Evolutionary conservation across 2,329 filamentous ascomycete genomes (phyloP), one percentile per base, ranked within the genome.

Genomic region (Lasiodiplodia hormozganensis): DNA sequence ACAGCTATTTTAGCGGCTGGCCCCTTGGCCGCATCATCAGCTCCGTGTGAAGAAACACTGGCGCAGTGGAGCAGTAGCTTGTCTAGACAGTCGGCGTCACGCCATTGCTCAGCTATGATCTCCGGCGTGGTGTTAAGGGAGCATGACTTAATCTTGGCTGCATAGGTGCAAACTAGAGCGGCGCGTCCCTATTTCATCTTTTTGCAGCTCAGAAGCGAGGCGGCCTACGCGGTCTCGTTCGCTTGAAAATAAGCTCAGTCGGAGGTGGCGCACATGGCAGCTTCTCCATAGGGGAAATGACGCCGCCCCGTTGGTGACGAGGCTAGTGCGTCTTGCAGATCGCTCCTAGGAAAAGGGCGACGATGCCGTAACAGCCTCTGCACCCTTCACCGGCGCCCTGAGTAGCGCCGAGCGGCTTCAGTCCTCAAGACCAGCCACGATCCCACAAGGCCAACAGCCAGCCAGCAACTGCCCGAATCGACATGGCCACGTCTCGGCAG

Each of bases 221-320:
- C 51, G 28, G 12, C 10, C 14, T 4, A 16, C 7, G 16, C 2
- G 49, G 10, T 3, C 21, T 25, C 21, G 21, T n/a, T 53, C 14
- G 51, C 51, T 53, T 25, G 23, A 53, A 34, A 16, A 53, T 31
- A 53, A 28, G 23, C 51, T 53, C 51, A 53, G 21, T 23, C 11
- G 53, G 53, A 21, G 25, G 16, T 18, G n/a, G 31, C 8, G 53
- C 53, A 14, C 40, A 18, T 18, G 52, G 52, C 16, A 16, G 25
- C 53, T 56, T 56, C 25, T 56, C 53, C 53, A 56, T 8, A 56
- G n/a, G 18, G 53, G 53, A 31, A 56, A 21, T 56, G 16, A 31
- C 28, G 53, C 53, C 53, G 53, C 25, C 16, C 2, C 14, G 6
- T 36, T 34, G 53, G 53, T 34, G 31, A 34, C 53, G 53, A 56